A percentile compares a stretch with the other conserved stretches of the same genome.
Conservation (phyloP, 306 rosid genomes). For the Citrullus amarus region DNA sequence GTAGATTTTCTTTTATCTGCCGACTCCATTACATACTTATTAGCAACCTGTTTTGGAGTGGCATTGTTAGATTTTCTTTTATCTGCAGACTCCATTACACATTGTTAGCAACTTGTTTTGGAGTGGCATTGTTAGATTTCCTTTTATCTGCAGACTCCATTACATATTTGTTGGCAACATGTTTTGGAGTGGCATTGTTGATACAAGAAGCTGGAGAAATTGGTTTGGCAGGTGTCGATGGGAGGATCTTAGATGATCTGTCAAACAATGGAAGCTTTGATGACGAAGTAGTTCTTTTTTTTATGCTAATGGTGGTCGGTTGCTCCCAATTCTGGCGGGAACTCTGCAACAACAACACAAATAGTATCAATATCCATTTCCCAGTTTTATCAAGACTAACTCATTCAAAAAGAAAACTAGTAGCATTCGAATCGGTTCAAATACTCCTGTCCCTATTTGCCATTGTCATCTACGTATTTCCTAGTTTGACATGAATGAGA, state of each 20-base stretch:
- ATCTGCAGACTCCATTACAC: constrained; percentile 24
- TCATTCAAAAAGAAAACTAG: background rate
- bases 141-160: constrained; percentile 25
- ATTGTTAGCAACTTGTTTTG: constrained; percentile 28
- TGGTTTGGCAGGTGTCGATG: constrained; percentile 43
- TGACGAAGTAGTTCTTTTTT: constrained; percentile 31
- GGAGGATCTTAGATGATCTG: constrained; percentile 34
- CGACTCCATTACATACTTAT: constrained; percentile 17
- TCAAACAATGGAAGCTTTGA: constrained; percentile 18
- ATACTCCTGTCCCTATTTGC: background rate
- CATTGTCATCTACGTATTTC: background rate
- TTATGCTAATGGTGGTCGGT: constrained; percentile 24
- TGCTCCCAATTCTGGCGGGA: constrained; percentile 24
- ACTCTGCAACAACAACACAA: constrained; percentile 18
- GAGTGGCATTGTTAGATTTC: constrained; percentile 34
- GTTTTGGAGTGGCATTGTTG: constrained; percentile 38
- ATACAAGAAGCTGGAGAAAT: constrained; percentile 18
- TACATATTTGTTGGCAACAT: constrained; percentile 8
- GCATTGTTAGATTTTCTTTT: constrained; percentile 22
- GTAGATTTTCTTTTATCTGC: constrained; percentile 42
- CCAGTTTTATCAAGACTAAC: background rate
- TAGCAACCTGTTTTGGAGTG: constrained; percentile 37
- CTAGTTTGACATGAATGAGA: background rate
- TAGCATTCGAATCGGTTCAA: background rate
- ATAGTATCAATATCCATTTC: background rate